Base-by-base conservation (phyloP, 352 stramenopile species). In the Phytophthora syringae region DNA sequence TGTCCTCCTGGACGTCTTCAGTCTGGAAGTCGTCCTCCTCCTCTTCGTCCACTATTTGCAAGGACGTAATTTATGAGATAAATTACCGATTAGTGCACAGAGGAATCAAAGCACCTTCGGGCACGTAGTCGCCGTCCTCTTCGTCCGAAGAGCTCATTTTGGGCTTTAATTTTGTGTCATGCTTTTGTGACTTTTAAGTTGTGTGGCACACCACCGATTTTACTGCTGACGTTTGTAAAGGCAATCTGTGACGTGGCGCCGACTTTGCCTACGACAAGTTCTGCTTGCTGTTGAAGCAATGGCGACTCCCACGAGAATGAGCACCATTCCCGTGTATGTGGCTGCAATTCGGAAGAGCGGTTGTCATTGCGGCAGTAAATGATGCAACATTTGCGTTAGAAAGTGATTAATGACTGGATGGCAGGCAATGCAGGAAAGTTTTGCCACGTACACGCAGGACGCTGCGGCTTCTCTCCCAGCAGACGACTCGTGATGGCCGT, bases 401-500 rank as follows among this genome's bases (percentile, higher is more conserved):
- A n/a, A 2, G n/a, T n/a, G n/a, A n/a, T n/a, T n/a, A 49, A 28
- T 53, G 39, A 37, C 56, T 52, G 43, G 34, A 9, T 52, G 27
- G 12, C 36, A 43, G 20, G 18, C 20, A 55, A 16, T 27, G 20
- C 13, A 39, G 18, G 16, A 24, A 12, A 27, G n/a, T n/a, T 7
- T 36, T 27, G 15, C 15, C 28, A 79, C 85, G 45, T 79, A 95
- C 87, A 94, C 7, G 58, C 24, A 51, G 87, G 85, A 48, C 82
- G 79, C 39, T 86, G 83, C 2, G 84, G 84, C 36, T 76, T 83
- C 52, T 95, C 88, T 12, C 88, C 87, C 22, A 95, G 70, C 18
- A 93, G 34, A 12, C 82, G 80, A 67, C 84, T 93, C 22, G 81
- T 93, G 22, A 93, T 76, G 11, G 82, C 88, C n/a, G 88, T 95